Evolutionary conservation across 2,329 filamentous ascomycete species (phyloP), one percentile per base, ranked within the genome.

Genomic region (Triangularia setosa): DNA sequence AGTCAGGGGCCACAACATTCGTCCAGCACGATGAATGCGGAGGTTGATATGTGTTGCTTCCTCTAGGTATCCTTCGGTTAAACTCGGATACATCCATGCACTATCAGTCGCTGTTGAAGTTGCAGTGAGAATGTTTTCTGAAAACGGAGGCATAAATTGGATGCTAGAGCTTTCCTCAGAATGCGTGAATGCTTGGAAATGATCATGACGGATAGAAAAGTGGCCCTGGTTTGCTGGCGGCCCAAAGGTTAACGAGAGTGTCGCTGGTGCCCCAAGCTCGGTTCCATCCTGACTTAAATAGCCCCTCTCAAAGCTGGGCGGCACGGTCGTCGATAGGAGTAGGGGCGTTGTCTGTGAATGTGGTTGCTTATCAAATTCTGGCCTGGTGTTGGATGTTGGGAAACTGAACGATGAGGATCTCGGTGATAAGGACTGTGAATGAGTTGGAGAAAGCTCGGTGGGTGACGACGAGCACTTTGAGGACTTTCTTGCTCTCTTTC

Each of bases 1-100:
- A 14, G 18, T 11, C 0, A 58, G 28, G 1, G 61, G 27, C 0
- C 52, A 24, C 23, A 67, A 23, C 3, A 56, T 24, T 1, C 52
- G 65, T n/a, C 44, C 56, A 7, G 65, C 67, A 6, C 55, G 62
- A 35, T 67, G 65, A n/a, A 69, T 62, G 40, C 65, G 62, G 12
- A 67, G 33, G 56, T 61, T 67, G 3, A 65, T 62, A 4, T 64
- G 60, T 5, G 60, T 40, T 16, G 60, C 53, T 14, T 65, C 62
- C 18, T 65, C 62, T 14, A 62, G 60, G 18, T 55, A 44, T 25
- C n/a, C 58, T 24, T 61, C 58, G 6, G 58, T 28, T 18, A 52
- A 40, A n/a, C 40, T 35, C 5, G 60, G 25, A 21, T 58, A 57
- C 28, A 48, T 18, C 64, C 64, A 64, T 2, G 62, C 12, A 21